Evolutionary conservation across 805 yeast genomes (phyloP).

Genomic region (Kazachstania psychrophila): DNA sequence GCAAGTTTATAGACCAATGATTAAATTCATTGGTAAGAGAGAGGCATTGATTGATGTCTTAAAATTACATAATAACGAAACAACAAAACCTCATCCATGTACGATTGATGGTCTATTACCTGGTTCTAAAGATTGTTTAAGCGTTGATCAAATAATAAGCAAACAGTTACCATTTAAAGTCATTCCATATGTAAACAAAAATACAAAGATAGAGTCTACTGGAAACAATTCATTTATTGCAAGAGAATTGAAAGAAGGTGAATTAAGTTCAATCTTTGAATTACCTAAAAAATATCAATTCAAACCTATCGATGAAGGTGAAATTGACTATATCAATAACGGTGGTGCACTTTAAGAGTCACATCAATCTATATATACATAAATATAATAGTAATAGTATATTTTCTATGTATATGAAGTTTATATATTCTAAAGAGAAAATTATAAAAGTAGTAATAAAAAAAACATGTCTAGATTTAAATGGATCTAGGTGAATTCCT

Average conservation of each 20-base stretch:
- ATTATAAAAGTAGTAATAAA: too few relatives aligned
- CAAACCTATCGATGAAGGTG: conserved; percentile 49
- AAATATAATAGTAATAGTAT: too few relatives aligned
- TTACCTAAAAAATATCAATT: conserved; percentile 72
- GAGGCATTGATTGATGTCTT: conserved; percentile 35
- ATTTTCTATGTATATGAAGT: too few relatives aligned
- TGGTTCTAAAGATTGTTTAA: conserved; percentile 21
- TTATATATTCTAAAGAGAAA: too few relatives aligned
- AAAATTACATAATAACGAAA: conserved; percentile 23
- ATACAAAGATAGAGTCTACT: not conserved
- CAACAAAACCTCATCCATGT: conserved; percentile 22
- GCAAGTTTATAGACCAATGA: conserved; percentile 49
- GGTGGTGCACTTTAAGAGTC: conserved; percentile 59
- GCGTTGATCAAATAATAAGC: conserved; percentile 15
- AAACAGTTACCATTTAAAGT: conserved; percentile 35
- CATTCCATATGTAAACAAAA: conserved; percentile 31
- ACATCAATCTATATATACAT: too few relatives aligned
- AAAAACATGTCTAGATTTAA: too few relatives aligned
- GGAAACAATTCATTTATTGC: conserved; percentile 7
- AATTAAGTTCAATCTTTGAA: conserved; percentile 46
- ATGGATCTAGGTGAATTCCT: too few relatives aligned
- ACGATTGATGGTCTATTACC: conserved; percentile 23
- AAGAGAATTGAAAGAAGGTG: conserved; percentile 33
- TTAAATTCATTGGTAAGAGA: conserved; percentile 81
- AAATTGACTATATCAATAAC: conserved; percentile 63